phyloP scores from a whole-genome alignment of 176 grass and related monocot genomes.

The Ensete ventricosum region DNA sequence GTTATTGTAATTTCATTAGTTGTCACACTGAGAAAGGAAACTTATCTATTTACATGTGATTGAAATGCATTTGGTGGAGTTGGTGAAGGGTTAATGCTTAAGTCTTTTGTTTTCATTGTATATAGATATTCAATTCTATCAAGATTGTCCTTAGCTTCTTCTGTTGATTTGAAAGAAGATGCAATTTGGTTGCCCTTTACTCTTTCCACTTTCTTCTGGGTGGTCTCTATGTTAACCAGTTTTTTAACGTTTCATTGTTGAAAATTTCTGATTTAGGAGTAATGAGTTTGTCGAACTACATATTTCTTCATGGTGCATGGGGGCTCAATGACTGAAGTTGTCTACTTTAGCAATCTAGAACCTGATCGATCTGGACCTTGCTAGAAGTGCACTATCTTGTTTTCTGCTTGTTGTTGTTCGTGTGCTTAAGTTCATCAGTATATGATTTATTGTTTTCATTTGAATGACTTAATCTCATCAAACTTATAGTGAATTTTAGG shows the following conservation, averaged over 20 bases:
- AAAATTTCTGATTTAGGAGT: not conserved
- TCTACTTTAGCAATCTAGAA: not conserved
- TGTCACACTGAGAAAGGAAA: not conserved
- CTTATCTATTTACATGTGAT: not conserved
- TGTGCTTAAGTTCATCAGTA: too few species aligned
- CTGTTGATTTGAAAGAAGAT: not conserved
- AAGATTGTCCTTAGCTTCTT: not conserved
- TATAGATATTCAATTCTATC: not conserved
- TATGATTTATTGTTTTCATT: not conserved
- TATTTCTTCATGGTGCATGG: not conserved
- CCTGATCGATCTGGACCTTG: not conserved
- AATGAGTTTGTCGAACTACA: not conserved
- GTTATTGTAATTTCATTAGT: not conserved
- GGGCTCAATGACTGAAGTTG: not conserved
- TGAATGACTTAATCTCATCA: not conserved
- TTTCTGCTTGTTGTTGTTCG: too few species aligned
- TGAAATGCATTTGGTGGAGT: not conserved
- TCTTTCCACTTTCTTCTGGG: not conserved
- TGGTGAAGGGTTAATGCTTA: not conserved
- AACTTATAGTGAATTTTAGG: not conserved
- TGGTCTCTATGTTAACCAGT: not conserved
- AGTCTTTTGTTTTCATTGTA: not conserved
- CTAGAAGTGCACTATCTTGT: not conserved
- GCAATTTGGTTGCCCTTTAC: not conserved
- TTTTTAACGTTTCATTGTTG: not conserved